Evolutionary conservation across 148 eudicot genomes (phyloP).

Genomic region (Mesembryanthemum crystallinum): DNA sequence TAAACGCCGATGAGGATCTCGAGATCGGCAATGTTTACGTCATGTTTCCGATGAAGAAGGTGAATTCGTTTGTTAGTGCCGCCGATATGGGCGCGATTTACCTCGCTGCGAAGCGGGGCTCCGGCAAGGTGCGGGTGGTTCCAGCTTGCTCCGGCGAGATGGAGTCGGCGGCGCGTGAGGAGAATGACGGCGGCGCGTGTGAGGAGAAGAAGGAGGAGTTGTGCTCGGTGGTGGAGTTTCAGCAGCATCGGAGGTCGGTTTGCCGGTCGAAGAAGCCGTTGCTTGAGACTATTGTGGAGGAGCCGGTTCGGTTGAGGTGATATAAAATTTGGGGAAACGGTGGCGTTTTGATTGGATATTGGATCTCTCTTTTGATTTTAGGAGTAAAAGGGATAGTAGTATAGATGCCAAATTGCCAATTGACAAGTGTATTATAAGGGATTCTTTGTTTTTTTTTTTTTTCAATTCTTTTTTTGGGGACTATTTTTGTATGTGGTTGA

Average conservation of each 20-base stretch:
- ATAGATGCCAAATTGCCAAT: neutral
- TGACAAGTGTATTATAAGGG: neutral
- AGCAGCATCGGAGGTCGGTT: conserved; percentile 45
- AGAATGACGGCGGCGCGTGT: neutral
- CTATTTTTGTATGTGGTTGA: conserved; percentile 20
- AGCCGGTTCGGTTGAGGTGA: conserved; percentile 51
- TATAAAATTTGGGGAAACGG: neutral
- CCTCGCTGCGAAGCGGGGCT: conserved; percentile 47
- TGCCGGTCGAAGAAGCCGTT: conserved; percentile 83
- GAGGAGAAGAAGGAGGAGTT: conserved; percentile 46
- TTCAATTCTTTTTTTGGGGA: too few relatives aligned
- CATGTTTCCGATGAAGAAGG: conserved; percentile 67
- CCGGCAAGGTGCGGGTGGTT: conserved; percentile 44
- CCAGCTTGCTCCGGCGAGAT: conserved; percentile 28
- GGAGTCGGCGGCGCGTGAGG: conserved; percentile 16
- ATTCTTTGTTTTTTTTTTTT: neutral
- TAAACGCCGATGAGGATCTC: conserved; percentile 82
- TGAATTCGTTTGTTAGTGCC: conserved; percentile 53
- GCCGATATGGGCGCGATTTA: conserved; percentile 70
- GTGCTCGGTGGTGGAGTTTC: conserved; percentile 44
- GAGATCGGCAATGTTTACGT: conserved; percentile 56
- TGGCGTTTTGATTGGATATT: neutral
- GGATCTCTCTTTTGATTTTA: conserved; percentile 4
- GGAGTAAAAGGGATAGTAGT: neutral
- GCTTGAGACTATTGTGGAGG: conserved; percentile 87